Evolutionary conservation across 768 basidiomycete genomes (phyloP).

Genomic region (Podaxis sp.): DNA sequence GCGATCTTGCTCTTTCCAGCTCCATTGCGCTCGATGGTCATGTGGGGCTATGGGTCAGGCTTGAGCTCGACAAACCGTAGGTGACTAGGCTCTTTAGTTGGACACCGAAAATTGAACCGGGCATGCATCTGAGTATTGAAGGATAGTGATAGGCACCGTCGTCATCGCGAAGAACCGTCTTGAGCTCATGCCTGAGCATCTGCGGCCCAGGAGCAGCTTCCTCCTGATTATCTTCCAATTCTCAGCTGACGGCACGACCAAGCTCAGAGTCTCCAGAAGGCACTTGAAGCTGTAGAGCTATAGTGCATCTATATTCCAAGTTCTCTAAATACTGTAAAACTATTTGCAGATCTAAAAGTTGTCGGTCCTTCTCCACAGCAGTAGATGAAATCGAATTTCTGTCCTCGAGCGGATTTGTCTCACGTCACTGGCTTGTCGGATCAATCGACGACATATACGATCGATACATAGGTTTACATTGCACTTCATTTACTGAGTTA

Average conservation of each 20-base stretch:
- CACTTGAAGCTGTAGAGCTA: no score
- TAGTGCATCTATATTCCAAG: no score
- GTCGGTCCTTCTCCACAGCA: no score
- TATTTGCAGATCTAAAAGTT: no score
- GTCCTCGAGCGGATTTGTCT: no score
- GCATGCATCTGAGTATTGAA: constrained; percentile 65
- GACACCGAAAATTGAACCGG: constrained; percentile 90
- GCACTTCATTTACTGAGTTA: no score
- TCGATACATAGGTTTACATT: no score
- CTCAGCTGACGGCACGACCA: constrained; percentile 30
- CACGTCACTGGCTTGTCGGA: no score
- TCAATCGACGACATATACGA: no score
- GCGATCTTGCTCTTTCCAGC: constrained; percentile 95
- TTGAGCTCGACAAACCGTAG: constrained; percentile 89
- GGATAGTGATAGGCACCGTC: constrained; percentile 49
- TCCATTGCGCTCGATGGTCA: constrained; percentile 96
- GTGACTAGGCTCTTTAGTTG: constrained; percentile 90
- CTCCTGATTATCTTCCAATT: constrained; percentile 14
- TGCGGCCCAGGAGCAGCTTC: constrained; percentile 4
- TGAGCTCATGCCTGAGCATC: constrained; percentile 32
- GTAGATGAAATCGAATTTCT: no score
- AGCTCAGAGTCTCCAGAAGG: constrained; percentile 50
- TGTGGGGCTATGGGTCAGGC: constrained; percentile 90
- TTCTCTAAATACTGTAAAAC: no score
- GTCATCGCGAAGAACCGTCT: constrained; percentile 64